These are phyloP conservation scores for Brassica juncea DNA, from an alignment of 345 rosid genomes.

Conservation along the genomic window DNA sequence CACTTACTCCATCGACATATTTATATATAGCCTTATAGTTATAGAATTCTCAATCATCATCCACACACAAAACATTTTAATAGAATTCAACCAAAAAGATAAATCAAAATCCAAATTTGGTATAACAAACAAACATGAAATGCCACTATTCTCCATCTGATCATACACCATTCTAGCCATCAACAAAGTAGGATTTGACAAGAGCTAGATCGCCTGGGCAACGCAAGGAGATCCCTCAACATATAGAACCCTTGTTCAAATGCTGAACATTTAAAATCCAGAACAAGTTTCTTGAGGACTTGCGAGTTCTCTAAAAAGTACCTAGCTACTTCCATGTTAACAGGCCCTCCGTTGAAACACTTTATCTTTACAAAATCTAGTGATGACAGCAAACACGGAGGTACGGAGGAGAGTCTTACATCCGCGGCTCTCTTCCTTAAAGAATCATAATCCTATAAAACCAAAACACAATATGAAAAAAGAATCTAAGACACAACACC, in stretches of 20 bases:
- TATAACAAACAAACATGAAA: neutral
- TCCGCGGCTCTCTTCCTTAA: neutral
- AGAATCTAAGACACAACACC: neutral
- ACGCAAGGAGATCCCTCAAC: constrained; percentile 25
- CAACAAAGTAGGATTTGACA: neutral
- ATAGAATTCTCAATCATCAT: neutral
- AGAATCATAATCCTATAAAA: constrained; percentile 1
- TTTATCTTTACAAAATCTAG: constrained; percentile 29
- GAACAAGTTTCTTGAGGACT: constrained; percentile 18
- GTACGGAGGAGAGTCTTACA: constrained; percentile 4
- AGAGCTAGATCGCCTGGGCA: constrained; percentile 20
- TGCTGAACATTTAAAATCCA: neutral
- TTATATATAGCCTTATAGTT: neutral
- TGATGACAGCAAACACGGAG: constrained; percentile 29
- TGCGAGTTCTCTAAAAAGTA: constrained; percentile 15
- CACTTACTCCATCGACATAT: neutral
- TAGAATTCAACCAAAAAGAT: neutral
- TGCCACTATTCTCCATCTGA: neutral
- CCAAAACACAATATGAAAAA: neutral
- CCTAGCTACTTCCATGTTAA: constrained; percentile 24
- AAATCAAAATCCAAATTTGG: neutral
- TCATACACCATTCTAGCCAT: constrained; percentile 4
- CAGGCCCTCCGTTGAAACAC: neutral
- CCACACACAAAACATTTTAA: neutral
- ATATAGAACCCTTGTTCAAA: neutral